Base-by-base conservation (phyloP, 192 early-diverging fungal species). In the Geosiphon pyriformis region DNA sequence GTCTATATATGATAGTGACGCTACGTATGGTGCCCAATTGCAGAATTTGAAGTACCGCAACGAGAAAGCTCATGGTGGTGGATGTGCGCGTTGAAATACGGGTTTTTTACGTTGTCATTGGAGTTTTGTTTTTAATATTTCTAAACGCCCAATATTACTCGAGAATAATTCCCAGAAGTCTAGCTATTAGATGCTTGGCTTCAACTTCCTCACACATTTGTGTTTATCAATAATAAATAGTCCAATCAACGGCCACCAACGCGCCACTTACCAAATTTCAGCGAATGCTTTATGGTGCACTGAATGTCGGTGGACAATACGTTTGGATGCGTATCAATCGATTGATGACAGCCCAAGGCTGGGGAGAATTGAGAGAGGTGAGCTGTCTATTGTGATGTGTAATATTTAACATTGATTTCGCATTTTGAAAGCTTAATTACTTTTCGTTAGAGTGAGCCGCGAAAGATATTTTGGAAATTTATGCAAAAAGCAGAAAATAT, bases 1-100 rank as follows among this genome's bases (percentile, higher is more conserved):
- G 32, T 89, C 90, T 1, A 81, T 90, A 29, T 91, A 87, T 64
- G 81, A 86, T 48, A 71, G 81, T 61, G 84, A 85, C 0, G 89
- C 93, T 2, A 86, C 90, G 4, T 94, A 94, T 69, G 92, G 92
- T 15, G 80, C 87, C 4, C 82, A 85, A 61, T 78, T 95, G 67
- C 90, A 94, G 68, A 95, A 95, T 72, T 75, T 95, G 27, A 83
- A 80, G 35, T 95, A 92, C 67, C 72, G 89, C 34, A 87, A 91
- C 69, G 88, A 91, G 58, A 62, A 65, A 25, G 67, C 74, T 27
- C 88, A 86, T 59, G 59, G 67, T 20, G 83, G 86, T 57, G 68
- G 68, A 55, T 71, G 86, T 89, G 76, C 72, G 80, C 53, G 22
- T 4, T 42, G 6, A 6, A 42, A 42, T 51, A 25, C 3, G 54